Evolutionary conservation across 768 basidiomycete genomes (phyloP).

Genomic region (Phylloporus arenicola): DNA sequence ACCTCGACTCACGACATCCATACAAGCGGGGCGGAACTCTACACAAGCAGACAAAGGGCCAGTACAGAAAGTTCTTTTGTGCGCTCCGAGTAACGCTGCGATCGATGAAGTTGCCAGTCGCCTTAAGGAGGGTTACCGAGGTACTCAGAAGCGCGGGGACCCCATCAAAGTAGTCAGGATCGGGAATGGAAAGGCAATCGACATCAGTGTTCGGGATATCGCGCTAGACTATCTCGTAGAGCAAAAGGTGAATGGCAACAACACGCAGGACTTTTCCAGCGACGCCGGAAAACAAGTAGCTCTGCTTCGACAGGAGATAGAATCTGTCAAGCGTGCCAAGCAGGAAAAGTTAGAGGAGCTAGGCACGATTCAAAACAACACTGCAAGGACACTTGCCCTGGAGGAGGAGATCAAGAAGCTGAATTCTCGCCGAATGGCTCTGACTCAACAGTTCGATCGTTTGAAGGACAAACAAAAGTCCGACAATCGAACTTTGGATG

Average conservation of each 20-base stretch:
- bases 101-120: constrained; percentile 94
- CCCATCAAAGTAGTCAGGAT: constrained; percentile 84
- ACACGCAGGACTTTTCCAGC: constrained; percentile 35
- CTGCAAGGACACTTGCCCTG: constrained; percentile 47
- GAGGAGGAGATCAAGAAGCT: constrained; percentile 67
- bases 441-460: constrained; percentile 68
- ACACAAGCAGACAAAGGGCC: constrained; percentile 39
- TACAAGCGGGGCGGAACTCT: constrained; percentile 42
- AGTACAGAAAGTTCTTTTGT: constrained; percentile 76
- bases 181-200: constrained; percentile 71
- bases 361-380: constrained; percentile 49
- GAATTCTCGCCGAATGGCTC: constrained; percentile 53
- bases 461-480: constrained; percentile 81
- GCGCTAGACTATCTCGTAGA: constrained; percentile 86
- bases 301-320: constrained; percentile 59
- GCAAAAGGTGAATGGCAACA: constrained; percentile 51
- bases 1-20: constrained; percentile 40
- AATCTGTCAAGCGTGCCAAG: constrained; percentile 56
- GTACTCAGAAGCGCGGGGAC: constrained; percentile 47
- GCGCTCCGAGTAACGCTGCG: constrained; percentile 97
- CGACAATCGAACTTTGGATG: constrained; percentile 75
- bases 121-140: constrained; percentile 71
- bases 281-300: constrained; percentile 57
- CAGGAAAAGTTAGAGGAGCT: constrained; percentile 61
- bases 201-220: constrained; percentile 75